Evolutionary conservation across 768 basidiomycete genomes (phyloP), one percentile per base, ranked within the genome.

Genomic region (Termitomyces sp.): DNA sequence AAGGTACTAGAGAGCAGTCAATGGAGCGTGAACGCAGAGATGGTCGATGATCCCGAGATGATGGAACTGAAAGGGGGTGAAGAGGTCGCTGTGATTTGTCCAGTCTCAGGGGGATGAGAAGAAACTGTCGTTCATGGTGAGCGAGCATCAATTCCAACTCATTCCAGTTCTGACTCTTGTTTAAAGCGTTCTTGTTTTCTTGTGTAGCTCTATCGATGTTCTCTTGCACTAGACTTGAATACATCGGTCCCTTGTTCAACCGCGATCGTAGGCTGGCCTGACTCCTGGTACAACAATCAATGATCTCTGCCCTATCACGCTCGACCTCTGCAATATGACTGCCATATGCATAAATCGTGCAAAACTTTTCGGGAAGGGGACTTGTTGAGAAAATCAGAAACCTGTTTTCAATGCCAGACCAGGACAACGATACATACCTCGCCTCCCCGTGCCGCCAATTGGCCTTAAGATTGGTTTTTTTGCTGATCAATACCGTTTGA

Each of bases 21-120:
- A 69, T 92, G 92, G 91, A 91, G 91, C 67, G 89, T 93, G 13
- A 77, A 92, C 67, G 88, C 81, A 56, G 90, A 91, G 74, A 92
- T 92, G 89, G 81, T 91, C 2, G 84, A 88, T 13, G 79, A 87
- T 62, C 80, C 81, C 2, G 74, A 76, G n/a, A 62, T 63, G 0
- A 74, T 83, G 20, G 60, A 75, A 13, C 71, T 94, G 50, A 79
- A 72, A 49, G 89, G 89, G 12, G 91, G 90, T 22, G 90, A 93
- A 71, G 88, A 90, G 67, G 83, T 92, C 8, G 90, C 87, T 15
- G 80, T 93, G 28, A 93, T 94, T 46, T 89, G 88, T 65, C 91
- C 90, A 9, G 91, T 93, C 0, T 91, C 89, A 56, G 92, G 92
- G 5, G 91, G 91, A 36, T 92, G 72, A 74, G 38, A 48, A 28